Evolutionary conservation across 805 yeast species (phyloP), one percentile per base, ranked within the genome.

Genomic region (Grigorovia humatica): DNA sequence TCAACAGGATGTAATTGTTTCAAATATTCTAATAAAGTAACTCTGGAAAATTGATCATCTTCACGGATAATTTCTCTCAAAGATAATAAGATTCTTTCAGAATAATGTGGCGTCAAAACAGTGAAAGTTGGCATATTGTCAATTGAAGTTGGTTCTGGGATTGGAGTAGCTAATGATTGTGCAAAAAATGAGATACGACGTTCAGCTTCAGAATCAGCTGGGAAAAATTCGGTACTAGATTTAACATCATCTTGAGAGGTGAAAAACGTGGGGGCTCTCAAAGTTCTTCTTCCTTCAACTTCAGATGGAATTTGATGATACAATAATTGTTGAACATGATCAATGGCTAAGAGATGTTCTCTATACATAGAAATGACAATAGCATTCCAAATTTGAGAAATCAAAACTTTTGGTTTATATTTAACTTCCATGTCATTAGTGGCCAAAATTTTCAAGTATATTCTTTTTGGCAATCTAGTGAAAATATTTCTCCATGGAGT

Each of bases 81-180:
- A 19, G 96, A 88, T 49, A 91, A 74, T 60, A 90, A 76, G 56
- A 91, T 91, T 80, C 89, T 91, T 74, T 91, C 99, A 56, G 91
- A 76, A 72, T 90, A 91, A 70, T 91, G 99, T 61, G 99, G 98
- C 58, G 91, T 85, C 70, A 91, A 77, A 20, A 93, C 98, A 40
- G 98, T 89, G 72, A 93, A 93, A 9, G 98, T 90, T 58, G 99
- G 99, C 99, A 93, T 93, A 77, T 91, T 90, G 72, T 93, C 99
- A 60, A 93, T 96, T 42, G 99, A 98, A 64, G 91, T 77, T 52
- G 99, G 97, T 74, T 91, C 98, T 57, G 96, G 96, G 64, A 93
- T 90, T 60, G 99, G 99, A 52, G 97, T 91, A 48, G 99, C 95
- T 71, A 93, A 77, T 9, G 97, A 90, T 73, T 93, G 99, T 52